Base-by-base conservation (phyloP, 225 moss, liverwort and hornwort species). In the Anthoceros angustus region DNA sequence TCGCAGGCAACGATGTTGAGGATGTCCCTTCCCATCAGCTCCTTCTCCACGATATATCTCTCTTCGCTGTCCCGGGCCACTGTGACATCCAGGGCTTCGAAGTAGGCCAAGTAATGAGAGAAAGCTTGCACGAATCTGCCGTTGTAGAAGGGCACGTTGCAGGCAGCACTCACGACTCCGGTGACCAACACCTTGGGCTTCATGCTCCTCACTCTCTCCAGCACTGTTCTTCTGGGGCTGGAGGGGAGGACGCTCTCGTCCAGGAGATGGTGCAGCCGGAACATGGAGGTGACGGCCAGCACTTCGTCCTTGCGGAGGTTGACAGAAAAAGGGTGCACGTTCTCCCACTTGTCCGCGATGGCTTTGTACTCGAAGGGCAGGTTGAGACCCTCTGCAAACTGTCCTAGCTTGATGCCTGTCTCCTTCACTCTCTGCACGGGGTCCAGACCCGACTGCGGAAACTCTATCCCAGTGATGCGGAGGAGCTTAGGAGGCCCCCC, bases 391-490 rank as follows among this genome's bases (percentile, higher is more conserved):
- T 41, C 23, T 12, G 66, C 66, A 15, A 66, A 14, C 41, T 66
- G 24, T 42, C 40, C 42, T 14, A 66, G 66, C 66, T 66, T 42
- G 8, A 39, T 8, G 20, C 66, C 40, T 41, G 66, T 42, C 42
- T 66, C 66, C 42, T 66, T 43, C 66, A 66, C 42, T 41, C 42
- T 41, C 23, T 55, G 55, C 12, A 18, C 42, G n/a, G 66, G 40
- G 15, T 14, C 40, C 14, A 66, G 42, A 7, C 66, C 66, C 55
- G 55, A 23, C 14, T 55, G 55, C 18, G 55, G 55, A 55, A 55
- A 55, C 55, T 55, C 55, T 40, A 66, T 40, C n/a, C 66, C 66
- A 0, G 66, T 66, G 40, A 66, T 66, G 11, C 66, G 39, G 42
- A 66, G 16, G 12, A 66, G 66, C 18, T 15, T 41, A 25, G 66